phyloP scores from a whole-genome alignment of 208 protist species.

The Vickermania spadyakhi region DNA sequence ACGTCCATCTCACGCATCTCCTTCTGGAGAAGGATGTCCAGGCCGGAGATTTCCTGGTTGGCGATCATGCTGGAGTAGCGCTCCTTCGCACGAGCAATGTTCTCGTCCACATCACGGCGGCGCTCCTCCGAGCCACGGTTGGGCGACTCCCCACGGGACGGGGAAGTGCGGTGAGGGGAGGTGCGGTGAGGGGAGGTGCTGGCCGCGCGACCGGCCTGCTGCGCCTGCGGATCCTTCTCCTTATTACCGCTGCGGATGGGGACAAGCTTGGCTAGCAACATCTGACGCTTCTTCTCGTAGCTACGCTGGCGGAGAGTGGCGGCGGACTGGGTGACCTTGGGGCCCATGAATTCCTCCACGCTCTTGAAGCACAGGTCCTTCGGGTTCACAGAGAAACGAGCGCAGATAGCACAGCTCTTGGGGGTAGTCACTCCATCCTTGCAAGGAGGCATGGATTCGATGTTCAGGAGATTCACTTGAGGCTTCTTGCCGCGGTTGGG shows the following conservation, averaged over 20 bases:
- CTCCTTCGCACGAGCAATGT: not conserved
- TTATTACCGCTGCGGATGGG: conserved; percentile 12
- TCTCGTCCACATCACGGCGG: not conserved
- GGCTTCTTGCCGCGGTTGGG: not conserved
- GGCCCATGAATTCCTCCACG: conserved; percentile 37
- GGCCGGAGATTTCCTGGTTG: not conserved
- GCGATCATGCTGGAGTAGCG: not conserved
- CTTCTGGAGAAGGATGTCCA: not conserved
- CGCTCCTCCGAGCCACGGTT: not conserved
- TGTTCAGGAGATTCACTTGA: conserved; percentile 32
- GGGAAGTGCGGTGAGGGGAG: not conserved
- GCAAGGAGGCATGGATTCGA: conserved; percentile 19
- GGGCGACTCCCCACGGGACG: conserved; percentile 5
- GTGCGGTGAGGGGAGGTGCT: not conserved
- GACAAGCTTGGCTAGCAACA: conserved; percentile 35
- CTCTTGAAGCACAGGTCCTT: conserved; percentile 29
- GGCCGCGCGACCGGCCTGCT: not conserved
- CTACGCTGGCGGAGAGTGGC: conserved; percentile 41
- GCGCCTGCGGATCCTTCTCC: not conserved
- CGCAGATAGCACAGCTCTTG: conserved; percentile 47
- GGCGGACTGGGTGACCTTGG: conserved; percentile 23
- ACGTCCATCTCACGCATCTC: not conserved
- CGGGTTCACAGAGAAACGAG: conserved; percentile 39
- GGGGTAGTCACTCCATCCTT: conserved; percentile 63
- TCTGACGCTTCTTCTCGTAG: conserved; percentile 60